phyloP scores from a whole-genome alignment of 2,329 filamentous ascomycete genomes.

The Nothophaeocryptopus gaeumannii region DNA sequence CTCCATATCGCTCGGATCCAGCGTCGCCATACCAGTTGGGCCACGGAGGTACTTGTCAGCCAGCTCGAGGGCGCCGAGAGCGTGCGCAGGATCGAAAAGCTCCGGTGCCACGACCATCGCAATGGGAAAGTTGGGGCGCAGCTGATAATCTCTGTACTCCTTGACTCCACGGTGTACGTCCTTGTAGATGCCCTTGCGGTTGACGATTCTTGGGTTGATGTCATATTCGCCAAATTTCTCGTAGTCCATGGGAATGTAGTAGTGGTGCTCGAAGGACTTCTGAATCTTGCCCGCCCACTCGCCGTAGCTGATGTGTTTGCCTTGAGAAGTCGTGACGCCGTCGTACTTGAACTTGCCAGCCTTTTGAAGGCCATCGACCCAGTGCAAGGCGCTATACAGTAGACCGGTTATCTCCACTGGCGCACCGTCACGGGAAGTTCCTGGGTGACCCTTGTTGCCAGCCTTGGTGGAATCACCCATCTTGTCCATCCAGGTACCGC shows the following conservation, averaged over 20 bases:
- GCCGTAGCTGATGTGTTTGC: conserved; percentile 62
- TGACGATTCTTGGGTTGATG: conserved; percentile 74
- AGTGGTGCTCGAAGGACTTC: conserved; percentile 85
- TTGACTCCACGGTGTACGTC: conserved; percentile 92
- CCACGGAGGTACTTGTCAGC: conserved; percentile 79
- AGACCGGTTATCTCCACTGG: conserved; percentile 94
- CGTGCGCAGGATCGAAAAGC: conserved; percentile 76
- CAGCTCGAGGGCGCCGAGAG: conserved; percentile 73
- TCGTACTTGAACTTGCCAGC: conserved; percentile 69
- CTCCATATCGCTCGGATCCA: conserved; percentile 88
- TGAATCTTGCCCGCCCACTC: conserved; percentile 81
- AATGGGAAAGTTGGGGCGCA: conserved; percentile 90
- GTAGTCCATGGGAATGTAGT: conserved; percentile 72
- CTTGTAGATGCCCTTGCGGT: conserved; percentile 96
- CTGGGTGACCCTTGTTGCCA: conserved; percentile 86
- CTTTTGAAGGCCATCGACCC: conserved; percentile 68
- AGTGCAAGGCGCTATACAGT: conserved; percentile 81
- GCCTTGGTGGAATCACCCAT: conserved; percentile 97
- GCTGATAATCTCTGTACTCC: conserved; percentile 95
- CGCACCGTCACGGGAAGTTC: conserved; percentile 93
- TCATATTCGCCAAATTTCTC: conserved; percentile 74
- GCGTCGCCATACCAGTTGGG: conserved; percentile 90
- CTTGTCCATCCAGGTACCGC: conserved; percentile 99
- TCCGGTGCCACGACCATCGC: conserved; percentile 92
- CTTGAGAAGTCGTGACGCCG: conserved; percentile 58